Percentiles rank a stretch among this genome's conserved stretches.
These are phyloP conservation scores for Saccharomyces pastorianus DNA, from an alignment of 1,139 yeast species.

Conservation along the genomic window DNA sequence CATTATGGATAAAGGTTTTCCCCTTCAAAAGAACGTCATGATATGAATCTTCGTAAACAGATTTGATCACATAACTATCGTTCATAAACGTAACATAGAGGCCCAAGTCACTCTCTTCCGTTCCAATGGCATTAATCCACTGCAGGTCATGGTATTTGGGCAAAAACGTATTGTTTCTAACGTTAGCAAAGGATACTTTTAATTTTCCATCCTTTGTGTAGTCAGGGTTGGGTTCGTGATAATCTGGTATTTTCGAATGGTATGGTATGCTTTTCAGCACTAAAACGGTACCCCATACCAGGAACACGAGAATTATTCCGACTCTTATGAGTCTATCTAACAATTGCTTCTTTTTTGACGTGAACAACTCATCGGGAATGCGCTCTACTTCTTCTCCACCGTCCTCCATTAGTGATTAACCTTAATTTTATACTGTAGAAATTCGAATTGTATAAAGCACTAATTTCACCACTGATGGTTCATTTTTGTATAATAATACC, in stretches of 20 bases:
- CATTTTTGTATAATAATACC: no score
- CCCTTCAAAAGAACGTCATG: slow-evolving; percentile 44
- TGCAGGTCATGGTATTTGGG: slow-evolving; percentile 48
- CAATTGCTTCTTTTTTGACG: slow-evolving; percentile 5
- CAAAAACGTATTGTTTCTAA: slow-evolving; percentile 44
- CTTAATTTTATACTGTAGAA: background rate
- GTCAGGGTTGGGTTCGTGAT: slow-evolving; percentile 10
- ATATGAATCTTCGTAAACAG: slow-evolving; percentile 39
- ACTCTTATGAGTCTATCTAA: slow-evolving; percentile 11
- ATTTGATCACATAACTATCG: slow-evolving; percentile 29
- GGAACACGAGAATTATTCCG: slow-evolving; percentile 15
- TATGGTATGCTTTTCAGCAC: slow-evolving; percentile 11
- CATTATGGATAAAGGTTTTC: slow-evolving; percentile 37
- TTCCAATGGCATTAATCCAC: slow-evolving; percentile 49
- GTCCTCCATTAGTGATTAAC: background rate
- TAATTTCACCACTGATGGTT: no score
- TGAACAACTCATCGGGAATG: slow-evolving; percentile 12
- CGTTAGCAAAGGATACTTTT: slow-evolving; percentile 33
- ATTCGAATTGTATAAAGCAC: background rate
- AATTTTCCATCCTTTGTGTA: slow-evolving; percentile 17
- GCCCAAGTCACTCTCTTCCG: slow-evolving; percentile 30
- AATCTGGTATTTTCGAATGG: background rate
- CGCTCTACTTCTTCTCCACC: slow-evolving; percentile 11
- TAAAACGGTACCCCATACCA: slow-evolving; percentile 25
- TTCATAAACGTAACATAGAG: slow-evolving; percentile 30